Conservation (phyloP, 1,284 basidiomycete species). For the Ganoderma multipileum region DNA sequence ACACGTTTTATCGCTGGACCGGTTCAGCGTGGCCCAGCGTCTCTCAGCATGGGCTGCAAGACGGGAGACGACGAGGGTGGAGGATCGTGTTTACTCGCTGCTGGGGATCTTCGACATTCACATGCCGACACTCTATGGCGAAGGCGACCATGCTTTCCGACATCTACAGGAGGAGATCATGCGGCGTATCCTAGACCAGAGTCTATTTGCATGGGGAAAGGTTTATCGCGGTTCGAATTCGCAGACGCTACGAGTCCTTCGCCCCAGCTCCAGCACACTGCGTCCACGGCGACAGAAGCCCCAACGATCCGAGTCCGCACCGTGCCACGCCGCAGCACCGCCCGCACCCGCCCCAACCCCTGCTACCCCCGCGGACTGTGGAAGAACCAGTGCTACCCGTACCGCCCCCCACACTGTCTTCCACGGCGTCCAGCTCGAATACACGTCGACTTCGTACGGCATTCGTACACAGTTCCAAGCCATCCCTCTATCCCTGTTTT, state of each 20-base stretch:
- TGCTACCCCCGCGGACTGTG: not conserved
- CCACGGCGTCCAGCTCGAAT: not conserved
- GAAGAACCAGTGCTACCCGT: not conserved
- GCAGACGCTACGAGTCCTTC: not conserved
- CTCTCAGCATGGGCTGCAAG: no score
- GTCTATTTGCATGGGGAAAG: not conserved
- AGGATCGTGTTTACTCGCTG: not conserved
- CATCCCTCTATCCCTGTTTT: not conserved
- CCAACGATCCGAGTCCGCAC: no score
- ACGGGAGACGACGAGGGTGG: not conserved
- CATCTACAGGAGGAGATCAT: not conserved
- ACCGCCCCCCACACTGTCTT: not conserved
- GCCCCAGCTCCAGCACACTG: not conserved
- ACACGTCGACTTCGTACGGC: not conserved
- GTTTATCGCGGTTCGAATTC: not conserved
- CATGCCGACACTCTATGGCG: not conserved
- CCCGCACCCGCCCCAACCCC: no score
- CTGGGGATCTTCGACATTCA: not conserved
- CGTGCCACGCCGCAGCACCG: no score
- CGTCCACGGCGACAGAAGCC: no score
- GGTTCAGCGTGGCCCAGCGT: no score
- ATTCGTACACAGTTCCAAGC: not conserved
- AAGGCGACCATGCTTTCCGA: not conserved
- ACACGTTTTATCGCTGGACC: no score
- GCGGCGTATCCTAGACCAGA: not conserved